Evolutionary conservation across 352 stramenopile species (phyloP).

Genomic region (Globisporangium abappressorium): DNA sequence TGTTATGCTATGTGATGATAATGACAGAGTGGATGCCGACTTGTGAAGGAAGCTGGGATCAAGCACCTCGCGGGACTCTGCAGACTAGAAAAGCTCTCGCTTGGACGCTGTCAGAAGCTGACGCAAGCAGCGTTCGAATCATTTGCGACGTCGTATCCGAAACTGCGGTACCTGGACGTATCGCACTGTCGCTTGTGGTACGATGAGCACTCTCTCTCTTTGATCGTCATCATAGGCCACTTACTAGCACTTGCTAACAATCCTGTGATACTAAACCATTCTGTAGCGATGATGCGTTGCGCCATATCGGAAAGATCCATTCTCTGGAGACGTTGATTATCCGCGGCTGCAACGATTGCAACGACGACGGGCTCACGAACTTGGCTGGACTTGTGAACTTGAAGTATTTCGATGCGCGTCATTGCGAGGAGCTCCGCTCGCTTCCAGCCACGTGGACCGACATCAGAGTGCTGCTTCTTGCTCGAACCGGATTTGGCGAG

Average conservation of each 20-base stretch:
- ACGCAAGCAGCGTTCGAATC: constrained; percentile 45
- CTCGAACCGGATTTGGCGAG: constrained; percentile 60
- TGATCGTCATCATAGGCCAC: neutral
- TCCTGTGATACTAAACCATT: neutral
- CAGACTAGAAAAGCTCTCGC: constrained; percentile 47
- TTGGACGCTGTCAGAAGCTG: constrained; percentile 54
- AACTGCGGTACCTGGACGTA: constrained; percentile 49
- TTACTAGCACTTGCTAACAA: neutral
- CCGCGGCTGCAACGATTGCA: constrained; percentile 39
- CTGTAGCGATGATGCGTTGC: constrained; percentile 30
- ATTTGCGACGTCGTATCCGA: constrained; percentile 36
- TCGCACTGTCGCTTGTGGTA: constrained; percentile 52
- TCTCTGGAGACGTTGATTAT: constrained; percentile 42
- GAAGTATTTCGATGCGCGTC: constrained; percentile 66
- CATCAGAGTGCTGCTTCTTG: constrained; percentile 55
- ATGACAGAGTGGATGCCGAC: constrained; percentile 44
- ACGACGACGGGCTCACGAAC: constrained; percentile 28
- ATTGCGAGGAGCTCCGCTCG: constrained; percentile 56
- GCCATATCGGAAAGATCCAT: constrained; percentile 30
- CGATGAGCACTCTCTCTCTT: neutral
- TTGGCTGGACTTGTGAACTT: constrained; percentile 33
- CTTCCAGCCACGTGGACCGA: constrained; percentile 51
- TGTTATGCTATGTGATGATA: neutral
- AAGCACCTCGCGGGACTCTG: constrained; percentile 39
- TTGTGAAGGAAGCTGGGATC: constrained; percentile 54